Conservation (phyloP, 1,284 basidiomycete species). For the Leccinum colubrinum region DNA sequence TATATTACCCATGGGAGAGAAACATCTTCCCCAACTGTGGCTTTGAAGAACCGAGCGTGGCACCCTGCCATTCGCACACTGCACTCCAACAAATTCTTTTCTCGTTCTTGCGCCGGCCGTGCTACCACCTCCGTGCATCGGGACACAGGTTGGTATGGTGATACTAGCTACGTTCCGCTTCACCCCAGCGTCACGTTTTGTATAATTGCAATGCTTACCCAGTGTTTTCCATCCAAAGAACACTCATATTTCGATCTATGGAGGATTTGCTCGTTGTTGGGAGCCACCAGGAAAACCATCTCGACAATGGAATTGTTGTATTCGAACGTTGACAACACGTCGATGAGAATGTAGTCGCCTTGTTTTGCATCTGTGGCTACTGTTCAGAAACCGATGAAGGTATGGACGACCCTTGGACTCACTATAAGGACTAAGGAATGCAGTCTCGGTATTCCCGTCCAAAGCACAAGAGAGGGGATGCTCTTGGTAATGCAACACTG, state of each 20-base stretch:
- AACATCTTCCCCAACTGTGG: conserved; percentile 31
- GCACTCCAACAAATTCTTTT: conserved; percentile 33
- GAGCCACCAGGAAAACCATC: conserved; percentile 46
- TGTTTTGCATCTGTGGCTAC: conserved; percentile 30
- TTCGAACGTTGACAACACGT: conserved; percentile 36
- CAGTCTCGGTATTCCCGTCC: conserved; percentile 47
- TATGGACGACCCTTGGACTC: conserved; percentile 15
- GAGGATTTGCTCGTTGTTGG: conserved; percentile 39
- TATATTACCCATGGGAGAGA: conserved; percentile 42
- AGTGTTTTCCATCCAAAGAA: conserved; percentile 38
- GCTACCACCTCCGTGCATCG: conserved; percentile 4
- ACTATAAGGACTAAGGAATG: conserved; percentile 50
- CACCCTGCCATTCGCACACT: conserved; percentile 26
- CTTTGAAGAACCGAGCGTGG: conserved; percentile 37
- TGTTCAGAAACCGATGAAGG: conserved; percentile 5
- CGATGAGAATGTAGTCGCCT: conserved; percentile 49
- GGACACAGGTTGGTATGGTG: conserved; percentile 11
- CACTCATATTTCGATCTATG: conserved; percentile 36
- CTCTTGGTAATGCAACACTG: conserved; percentile 39
- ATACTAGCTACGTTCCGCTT: conserved; percentile 14
- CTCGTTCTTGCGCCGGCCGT: neutral
- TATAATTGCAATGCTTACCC: conserved; percentile 38
- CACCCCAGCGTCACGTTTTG: neutral
- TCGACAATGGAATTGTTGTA: conserved; percentile 30
- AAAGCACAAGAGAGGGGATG: conserved; percentile 55